Evolutionary conservation across 345 rosid species (phyloP).

Genomic region (Citrus trifoliata): DNA sequence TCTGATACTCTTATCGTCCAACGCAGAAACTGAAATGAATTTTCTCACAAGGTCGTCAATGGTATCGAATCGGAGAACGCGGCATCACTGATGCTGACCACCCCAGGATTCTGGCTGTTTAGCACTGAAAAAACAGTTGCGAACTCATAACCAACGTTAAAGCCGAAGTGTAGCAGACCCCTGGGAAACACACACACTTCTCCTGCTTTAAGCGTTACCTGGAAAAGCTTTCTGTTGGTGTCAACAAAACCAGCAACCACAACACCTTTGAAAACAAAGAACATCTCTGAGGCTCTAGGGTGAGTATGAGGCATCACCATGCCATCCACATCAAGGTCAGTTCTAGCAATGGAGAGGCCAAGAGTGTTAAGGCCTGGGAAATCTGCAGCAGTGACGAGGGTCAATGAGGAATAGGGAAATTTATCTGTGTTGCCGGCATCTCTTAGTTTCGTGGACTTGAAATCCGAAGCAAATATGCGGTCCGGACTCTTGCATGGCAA

Average conservation of each 20-base stretch:
- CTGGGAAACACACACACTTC: constrained; percentile 70
- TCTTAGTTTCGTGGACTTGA: constrained; percentile 52
- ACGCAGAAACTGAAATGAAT: constrained; percentile 18
- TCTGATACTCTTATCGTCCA: neutral
- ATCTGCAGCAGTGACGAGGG: constrained; percentile 52
- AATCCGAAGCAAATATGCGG: constrained; percentile 52
- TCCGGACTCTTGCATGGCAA: constrained; percentile 67
- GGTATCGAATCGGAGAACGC: constrained; percentile 24
- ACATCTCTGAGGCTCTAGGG: constrained; percentile 73
- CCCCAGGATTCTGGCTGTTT: constrained; percentile 84
- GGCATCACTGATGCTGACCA: constrained; percentile 42
- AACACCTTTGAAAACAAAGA: constrained; percentile 51
- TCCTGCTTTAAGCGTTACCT: constrained; percentile 42
- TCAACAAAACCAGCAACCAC: constrained; percentile 73
- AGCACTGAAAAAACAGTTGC: constrained; percentile 54
- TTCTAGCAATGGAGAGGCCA: constrained; percentile 70
- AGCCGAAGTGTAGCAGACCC: constrained; percentile 63
- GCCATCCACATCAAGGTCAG: constrained; percentile 65
- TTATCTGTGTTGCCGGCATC: constrained; percentile 58
- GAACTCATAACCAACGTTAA: constrained; percentile 51
- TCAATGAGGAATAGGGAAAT: constrained; percentile 37
- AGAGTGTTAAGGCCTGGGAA: constrained; percentile 86
- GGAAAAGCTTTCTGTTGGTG: constrained; percentile 48
- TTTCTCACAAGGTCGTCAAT: constrained; percentile 28
- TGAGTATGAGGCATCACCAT: constrained; percentile 59